These are phyloP conservation scores for Penicillium capsulatum DNA, from an alignment of 2,329 filamentous ascomycete species.

Conservation along the genomic window DNA sequence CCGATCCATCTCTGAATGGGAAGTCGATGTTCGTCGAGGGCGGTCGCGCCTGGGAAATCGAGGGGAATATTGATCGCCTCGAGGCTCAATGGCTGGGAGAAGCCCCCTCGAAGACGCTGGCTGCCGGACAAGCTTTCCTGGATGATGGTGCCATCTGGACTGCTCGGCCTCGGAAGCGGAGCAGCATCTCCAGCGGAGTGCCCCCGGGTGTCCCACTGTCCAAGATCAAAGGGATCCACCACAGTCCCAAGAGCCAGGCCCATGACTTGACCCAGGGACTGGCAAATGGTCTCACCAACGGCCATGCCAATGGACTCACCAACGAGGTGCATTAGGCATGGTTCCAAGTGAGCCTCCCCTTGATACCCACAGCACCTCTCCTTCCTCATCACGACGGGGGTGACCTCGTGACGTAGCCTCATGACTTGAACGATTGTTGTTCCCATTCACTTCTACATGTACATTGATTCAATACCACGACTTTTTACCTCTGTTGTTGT, in stretches of 20 bases:
- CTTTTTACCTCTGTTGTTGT: too few relatives aligned
- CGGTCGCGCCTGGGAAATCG: slow-evolving; percentile 44
- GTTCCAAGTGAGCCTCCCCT: too few relatives aligned
- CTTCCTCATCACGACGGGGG: too few relatives aligned
- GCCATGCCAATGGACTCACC: slow-evolving; percentile 9
- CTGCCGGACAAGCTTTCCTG: slow-evolving; percentile 34
- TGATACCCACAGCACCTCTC: too few relatives aligned
- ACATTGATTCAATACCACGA: too few relatives aligned
- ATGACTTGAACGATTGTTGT: too few relatives aligned
- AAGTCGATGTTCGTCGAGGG: slow-evolving; percentile 44
- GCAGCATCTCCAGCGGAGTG: slow-evolving; percentile 18
- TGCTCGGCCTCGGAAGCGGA: slow-evolving; percentile 14
- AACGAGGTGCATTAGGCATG: too few relatives aligned
- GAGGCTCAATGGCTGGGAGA: slow-evolving; percentile 45
- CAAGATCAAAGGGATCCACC: slow-evolving; percentile 15
- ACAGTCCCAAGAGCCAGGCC: slow-evolving; percentile 2
- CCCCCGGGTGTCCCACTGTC: slow-evolving; percentile 16
- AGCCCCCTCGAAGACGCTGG: slow-evolving; percentile 33
- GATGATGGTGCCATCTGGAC: slow-evolving; percentile 26
- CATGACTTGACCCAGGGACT: slow-evolving; percentile 5
- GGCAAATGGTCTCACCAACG: slow-evolving; percentile 6
- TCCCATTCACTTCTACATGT: too few relatives aligned
- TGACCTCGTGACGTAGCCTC: too few relatives aligned
- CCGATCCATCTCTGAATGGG: slow-evolving; percentile 37
- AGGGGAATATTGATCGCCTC: slow-evolving; percentile 40